A percentile compares a stretch with the other conserved stretches of the same genome.
Evolutionary conservation across 179 eudicot genomes (phyloP).

Genomic region (Spergularia azorica): DNA sequence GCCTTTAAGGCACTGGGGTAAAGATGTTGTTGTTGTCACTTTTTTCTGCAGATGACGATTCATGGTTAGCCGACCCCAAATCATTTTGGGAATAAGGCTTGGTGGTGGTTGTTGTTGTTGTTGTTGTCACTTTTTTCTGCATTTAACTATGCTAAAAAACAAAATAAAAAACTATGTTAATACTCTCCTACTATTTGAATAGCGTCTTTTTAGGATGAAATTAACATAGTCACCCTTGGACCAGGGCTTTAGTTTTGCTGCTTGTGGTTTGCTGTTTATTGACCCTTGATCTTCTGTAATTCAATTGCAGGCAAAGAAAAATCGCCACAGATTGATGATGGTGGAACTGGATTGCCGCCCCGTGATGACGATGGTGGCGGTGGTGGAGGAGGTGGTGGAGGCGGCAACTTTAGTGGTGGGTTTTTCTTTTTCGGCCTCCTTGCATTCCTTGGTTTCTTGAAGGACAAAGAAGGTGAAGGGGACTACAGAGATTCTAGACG

Average conservation of each 20-base stretch:
- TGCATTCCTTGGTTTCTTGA: constrained; percentile 61
- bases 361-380: constrained; percentile 81
- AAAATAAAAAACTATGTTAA: background rate
- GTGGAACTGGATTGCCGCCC: constrained; percentile 81
- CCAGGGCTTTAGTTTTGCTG: background rate
- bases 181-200: background rate
- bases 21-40: no score
- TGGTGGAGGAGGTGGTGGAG: constrained; percentile 77
- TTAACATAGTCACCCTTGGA: background rate
- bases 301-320: constrained; percentile 66
- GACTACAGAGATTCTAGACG: constrained; percentile 45
- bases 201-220: background rate
- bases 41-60: no score
- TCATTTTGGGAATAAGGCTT: no score
- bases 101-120: no score
- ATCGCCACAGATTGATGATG: constrained; percentile 87
- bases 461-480: constrained; percentile 58
- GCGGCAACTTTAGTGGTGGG: constrained; percentile 60
- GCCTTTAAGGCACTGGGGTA: no score
- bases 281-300: constrained; percentile 12
- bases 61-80: no score
- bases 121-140: background rate
- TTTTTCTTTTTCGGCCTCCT: constrained; percentile 71
- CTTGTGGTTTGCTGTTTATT: background rate
- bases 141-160: background rate